These are phyloP conservation scores for Ceratorhiza oryzae-sativae DNA, from an alignment of 1,284 basidiomycete species.

Conservation along the genomic window DNA sequence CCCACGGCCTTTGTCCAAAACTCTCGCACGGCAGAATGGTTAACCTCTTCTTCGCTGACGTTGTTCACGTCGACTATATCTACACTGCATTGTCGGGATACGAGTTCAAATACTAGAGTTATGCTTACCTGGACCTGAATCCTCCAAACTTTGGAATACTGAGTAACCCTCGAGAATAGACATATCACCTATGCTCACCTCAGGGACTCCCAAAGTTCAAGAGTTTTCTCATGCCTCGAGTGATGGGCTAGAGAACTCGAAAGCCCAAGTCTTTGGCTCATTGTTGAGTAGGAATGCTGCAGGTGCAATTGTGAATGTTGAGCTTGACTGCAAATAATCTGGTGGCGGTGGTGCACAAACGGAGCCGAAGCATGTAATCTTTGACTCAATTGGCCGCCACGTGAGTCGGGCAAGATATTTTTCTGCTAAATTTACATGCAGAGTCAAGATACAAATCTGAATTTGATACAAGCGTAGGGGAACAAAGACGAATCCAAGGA, in stretches of 20 bases:
- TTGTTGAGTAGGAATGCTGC: neutral
- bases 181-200: neutral
- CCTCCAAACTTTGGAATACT: neutral
- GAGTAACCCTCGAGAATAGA: neutral
- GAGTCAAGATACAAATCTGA: neutral
- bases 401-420: conserved; percentile 3
- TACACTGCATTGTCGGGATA: neutral
- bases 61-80: neutral
- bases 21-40: conserved; percentile 1
- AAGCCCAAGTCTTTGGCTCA: conserved; percentile 28
- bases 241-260: conserved; percentile 5
- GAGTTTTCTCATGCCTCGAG: neutral
- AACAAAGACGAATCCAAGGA: neutral
- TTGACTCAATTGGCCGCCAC: conserved; percentile 4
- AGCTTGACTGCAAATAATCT: neutral
- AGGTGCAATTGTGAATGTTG: neutral
- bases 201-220: conserved; percentile 31
- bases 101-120: neutral
- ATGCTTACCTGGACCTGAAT: neutral
- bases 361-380: neutral
- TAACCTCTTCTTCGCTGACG: conserved; percentile 3
- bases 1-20: conserved; percentile 14
- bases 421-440: neutral
- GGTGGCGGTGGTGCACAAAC: neutral
- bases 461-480: neutral